These are phyloP conservation scores for Wallacemonas sp. DNA, from an alignment of 208 protist genomes.

Conservation along the genomic window DNA sequence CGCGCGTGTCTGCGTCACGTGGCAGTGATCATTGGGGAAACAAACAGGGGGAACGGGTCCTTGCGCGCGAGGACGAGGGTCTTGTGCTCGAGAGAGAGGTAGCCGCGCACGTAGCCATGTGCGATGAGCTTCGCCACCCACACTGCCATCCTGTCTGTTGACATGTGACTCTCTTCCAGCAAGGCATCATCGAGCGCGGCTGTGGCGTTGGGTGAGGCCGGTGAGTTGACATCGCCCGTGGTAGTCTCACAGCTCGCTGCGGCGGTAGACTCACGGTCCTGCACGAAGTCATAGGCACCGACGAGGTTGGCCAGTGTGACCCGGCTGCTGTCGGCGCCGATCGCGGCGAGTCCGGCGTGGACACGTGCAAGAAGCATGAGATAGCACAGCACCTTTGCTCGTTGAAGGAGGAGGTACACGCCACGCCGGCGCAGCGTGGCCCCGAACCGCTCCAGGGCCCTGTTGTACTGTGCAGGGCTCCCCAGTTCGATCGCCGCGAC, in stretches of 20 bases:
- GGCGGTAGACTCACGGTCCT: slow-evolving; percentile 6
- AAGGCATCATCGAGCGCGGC: background rate
- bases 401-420: slow-evolving; percentile 70
- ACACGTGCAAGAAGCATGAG: slow-evolving; percentile 59
- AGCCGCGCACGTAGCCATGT: slow-evolving; percentile 60
- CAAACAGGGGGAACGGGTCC: slow-evolving; percentile 55
- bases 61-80: slow-evolving; percentile 76
- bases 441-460: slow-evolving; percentile 43
- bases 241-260: background rate
- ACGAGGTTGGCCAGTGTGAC: slow-evolving; percentile 57
- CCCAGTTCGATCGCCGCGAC: slow-evolving; percentile 46
- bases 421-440: slow-evolving; percentile 54
- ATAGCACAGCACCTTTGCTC: slow-evolving; percentile 59
- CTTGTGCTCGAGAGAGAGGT: slow-evolving; percentile 83
- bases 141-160: slow-evolving; percentile 63
- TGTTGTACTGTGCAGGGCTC: slow-evolving; percentile 40
- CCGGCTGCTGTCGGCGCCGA: slow-evolving; percentile 68
- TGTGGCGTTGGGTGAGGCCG: background rate
- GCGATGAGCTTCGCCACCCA: slow-evolving; percentile 76
- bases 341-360: slow-evolving; percentile 41
- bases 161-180: slow-evolving; percentile 29
- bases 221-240: background rate
- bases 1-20: background rate
- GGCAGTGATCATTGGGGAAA: background rate
- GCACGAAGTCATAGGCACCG: slow-evolving; percentile 39